Conservation (phyloP, 2,329 filamentous ascomycete species). For the Hypocreales sp. region DNA sequence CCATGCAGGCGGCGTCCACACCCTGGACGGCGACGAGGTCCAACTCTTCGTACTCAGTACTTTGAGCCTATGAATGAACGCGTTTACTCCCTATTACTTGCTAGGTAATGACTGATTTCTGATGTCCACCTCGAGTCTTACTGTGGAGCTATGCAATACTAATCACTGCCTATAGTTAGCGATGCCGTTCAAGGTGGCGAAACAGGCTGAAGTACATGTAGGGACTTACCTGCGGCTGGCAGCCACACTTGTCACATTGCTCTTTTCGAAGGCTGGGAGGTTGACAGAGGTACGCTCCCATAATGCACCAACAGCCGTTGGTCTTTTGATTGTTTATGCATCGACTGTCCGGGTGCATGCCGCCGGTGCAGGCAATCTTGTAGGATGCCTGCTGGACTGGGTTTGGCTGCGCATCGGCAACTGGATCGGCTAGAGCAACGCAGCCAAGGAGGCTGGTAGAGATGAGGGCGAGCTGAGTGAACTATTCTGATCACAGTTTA, state of each 20-base stretch:
- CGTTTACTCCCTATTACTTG: not conserved
- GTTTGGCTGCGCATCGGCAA: not conserved
- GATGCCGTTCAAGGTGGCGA: not conserved
- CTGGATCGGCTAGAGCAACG: not conserved
- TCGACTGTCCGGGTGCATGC: not conserved
- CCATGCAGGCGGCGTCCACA: no score
- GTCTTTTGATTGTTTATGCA: not conserved
- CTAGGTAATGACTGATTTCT: not conserved
- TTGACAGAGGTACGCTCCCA: not conserved
- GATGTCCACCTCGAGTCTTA: not conserved
- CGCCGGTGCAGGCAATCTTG: not conserved
- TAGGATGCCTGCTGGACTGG: not conserved
- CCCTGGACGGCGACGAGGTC: no score
- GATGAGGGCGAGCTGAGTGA: not conserved
- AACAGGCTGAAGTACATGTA: not conserved
- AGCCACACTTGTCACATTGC: not conserved
- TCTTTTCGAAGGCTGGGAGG: not conserved
- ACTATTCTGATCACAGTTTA: no score
- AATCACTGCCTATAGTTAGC: not conserved
- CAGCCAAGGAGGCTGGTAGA: not conserved
- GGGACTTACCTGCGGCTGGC: not conserved
- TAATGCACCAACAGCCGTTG: not conserved
- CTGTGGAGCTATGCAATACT: not conserved
- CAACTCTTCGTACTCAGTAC: no score
- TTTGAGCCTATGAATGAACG: no score